phyloP scores from a whole-genome alignment of 192 early-diverging fungal species.

The Coemansia sp. region DNA sequence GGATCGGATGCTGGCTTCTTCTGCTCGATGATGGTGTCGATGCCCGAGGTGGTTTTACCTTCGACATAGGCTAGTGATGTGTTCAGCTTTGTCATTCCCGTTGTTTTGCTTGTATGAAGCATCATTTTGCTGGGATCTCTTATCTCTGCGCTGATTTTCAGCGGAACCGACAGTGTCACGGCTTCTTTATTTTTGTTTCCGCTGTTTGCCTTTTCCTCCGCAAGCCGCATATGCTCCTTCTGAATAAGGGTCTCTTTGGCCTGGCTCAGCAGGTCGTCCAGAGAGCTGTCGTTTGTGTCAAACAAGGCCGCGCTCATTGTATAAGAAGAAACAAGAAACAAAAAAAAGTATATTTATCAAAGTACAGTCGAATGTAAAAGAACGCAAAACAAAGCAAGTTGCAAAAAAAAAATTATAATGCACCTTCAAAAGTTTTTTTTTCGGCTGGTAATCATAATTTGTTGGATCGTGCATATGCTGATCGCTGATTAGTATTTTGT shows the following conservation, averaged over 20 bases:
- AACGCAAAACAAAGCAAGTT: not conserved
- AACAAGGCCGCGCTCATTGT: not conserved
- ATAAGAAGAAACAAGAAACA: not conserved
- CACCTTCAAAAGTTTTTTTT: not conserved
- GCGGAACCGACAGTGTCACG: constrained; percentile 24
- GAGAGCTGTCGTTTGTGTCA: constrained; percentile 31
- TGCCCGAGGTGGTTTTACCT: not conserved
- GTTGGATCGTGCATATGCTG: not conserved
- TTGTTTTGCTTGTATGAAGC: constrained; percentile 16
- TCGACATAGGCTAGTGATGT: constrained; percentile 5
- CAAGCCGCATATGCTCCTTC: constrained; percentile 2
- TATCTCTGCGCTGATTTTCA: constrained; percentile 23
- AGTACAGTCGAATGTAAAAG: not conserved
- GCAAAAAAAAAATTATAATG: not conserved
- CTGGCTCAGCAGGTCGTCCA: constrained; percentile 38
- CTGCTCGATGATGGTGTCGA: constrained; percentile 3
- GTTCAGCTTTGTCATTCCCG: constrained; percentile 34
- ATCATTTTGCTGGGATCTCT: not conserved
- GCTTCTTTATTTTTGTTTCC: not conserved
- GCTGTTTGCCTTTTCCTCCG: not conserved
- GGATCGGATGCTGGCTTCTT: constrained; percentile 28
- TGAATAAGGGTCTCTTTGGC: constrained; percentile 29
- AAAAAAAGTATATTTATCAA: not conserved
- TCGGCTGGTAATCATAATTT: not conserved
- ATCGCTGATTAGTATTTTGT: not conserved